These are phyloP conservation scores for Gossypium anomalum DNA, from an alignment of 345 rosid genomes.

Conservation along the genomic window DNA sequence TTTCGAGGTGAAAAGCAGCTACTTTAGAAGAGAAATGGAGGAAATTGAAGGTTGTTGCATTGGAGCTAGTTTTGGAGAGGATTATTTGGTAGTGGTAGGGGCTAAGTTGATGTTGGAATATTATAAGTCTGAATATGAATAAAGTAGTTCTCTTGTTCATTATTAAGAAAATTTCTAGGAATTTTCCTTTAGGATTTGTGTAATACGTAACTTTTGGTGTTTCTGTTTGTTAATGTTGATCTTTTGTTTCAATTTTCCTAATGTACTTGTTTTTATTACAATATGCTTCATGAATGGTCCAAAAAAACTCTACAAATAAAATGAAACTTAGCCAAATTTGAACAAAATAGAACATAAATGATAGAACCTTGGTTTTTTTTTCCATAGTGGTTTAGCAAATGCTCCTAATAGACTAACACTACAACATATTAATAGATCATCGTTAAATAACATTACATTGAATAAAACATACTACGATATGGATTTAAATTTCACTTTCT, in stretches of 20 bases:
- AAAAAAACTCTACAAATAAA: neutral
- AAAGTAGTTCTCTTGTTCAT: neutral
- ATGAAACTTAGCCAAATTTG: neutral
- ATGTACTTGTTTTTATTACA: too few relatives aligned
- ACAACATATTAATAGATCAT: conserved; percentile 1
- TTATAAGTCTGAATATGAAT: conserved; percentile 2
- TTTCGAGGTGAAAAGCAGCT: conserved; percentile 10
- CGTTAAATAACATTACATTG: conserved; percentile 7
- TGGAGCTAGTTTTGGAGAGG: conserved; percentile 21
- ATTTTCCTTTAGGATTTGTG: neutral
- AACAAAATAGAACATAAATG: neutral
- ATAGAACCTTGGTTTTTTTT: neutral
- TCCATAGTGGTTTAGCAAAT: neutral
- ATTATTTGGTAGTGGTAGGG: conserved; percentile 9
- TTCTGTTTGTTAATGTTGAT: too few relatives aligned
- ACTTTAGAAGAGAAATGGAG: conserved; percentile 26
- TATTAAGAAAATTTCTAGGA: neutral
- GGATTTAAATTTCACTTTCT: neutral
- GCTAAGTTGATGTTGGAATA: conserved; percentile 18
- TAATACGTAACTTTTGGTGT: too few relatives aligned
- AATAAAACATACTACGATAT: neutral
- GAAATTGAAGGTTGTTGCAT: conserved; percentile 21
- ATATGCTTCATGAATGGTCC: too few relatives aligned
- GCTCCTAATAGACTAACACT: neutral
- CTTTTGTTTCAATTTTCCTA: too few relatives aligned